A percentile compares a stretch with the other conserved stretches of the same genome.
Evolutionary conservation across 306 rosid species (phyloP).

Genomic region (Dalbergia oliveri): DNA sequence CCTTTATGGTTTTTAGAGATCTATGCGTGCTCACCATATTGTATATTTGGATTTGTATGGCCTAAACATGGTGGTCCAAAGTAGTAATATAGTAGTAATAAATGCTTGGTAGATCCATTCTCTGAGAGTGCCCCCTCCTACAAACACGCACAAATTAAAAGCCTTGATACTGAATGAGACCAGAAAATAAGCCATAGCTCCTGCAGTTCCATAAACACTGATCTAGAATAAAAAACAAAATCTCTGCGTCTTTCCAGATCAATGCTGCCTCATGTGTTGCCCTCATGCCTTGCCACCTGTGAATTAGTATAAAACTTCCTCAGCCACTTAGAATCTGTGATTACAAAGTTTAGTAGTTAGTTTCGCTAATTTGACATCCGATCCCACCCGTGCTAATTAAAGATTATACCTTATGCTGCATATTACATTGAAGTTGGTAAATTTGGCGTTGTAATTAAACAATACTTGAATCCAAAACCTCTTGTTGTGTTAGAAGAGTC

Average conservation of each 20-base stretch:
- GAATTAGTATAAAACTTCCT: constrained; percentile 15
- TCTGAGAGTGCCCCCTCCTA: constrained; percentile 34
- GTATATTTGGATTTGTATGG: constrained; percentile 42
- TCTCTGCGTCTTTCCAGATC: constrained; percentile 40
- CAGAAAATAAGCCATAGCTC: constrained; percentile 42
- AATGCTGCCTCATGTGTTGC: constrained; percentile 46
- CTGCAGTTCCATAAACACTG: constrained; percentile 37
- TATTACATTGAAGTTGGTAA: neutral
- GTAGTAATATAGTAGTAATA: constrained; percentile 38
- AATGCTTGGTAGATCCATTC: constrained; percentile 42
- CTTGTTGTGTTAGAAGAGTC: too few relatives aligned
- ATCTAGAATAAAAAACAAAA: constrained; percentile 32
- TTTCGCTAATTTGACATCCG: constrained; percentile 3
- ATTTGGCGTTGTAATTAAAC: constrained; percentile 25
- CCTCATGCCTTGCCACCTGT: constrained; percentile 46
- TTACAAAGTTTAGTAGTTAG: neutral
- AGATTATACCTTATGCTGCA: constrained; percentile 17
- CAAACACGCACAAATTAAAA: constrained; percentile 18
- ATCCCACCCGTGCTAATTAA: constrained; percentile 26
- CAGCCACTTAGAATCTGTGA: constrained; percentile 26
- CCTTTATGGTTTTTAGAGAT: constrained; percentile 46
- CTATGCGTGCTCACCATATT: constrained; percentile 25
- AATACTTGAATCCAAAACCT: neutral
- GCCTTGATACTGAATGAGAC: constrained; percentile 28
- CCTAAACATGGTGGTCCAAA: constrained; percentile 50